Base-by-base conservation (phyloP, 495 filamentous ascomycete species). In the Platismatia glauca region DNA sequence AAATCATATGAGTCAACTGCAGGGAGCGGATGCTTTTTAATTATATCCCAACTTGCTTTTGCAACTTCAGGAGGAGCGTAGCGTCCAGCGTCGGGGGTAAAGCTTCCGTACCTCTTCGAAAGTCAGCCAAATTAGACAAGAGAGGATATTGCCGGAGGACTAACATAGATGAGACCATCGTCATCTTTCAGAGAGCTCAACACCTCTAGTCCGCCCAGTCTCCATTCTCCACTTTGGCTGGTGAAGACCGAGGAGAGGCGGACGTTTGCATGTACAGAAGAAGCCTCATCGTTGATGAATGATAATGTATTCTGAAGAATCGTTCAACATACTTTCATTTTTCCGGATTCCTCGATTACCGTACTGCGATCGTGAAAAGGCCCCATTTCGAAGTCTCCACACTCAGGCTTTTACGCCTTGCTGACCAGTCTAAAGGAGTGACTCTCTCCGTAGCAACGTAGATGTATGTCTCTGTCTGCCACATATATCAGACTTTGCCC, bases 161-260 rank as follows among this genome's bases (percentile, higher is more conserved):
- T 64, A 68, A 93, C 89, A 72, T 96, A 95, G 68, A 97, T 91
- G 46, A 96, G 79, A 11, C 90, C 88, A 58, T 96, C 88, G 60
- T 97, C 92, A 41, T 97, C 94, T 71, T 96, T 96, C 74, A 96
- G 87, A 27, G 89, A 95, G 74, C 93, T 97, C 43, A 97, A 72
- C 13, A 95, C 81, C 66, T 98, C 95, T 61, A 97, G 94, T 12
- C 94, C 94, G 6, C 89, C 91, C 4, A 98, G 76, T 72, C 94
- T 97, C 94, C 94, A 98, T 72, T 97, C 94, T 35, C 94, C 94
- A 74, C 94, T 96, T 71, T 97, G 92, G 72, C 90, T 89, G 18
- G 86, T 89, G 71, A 87, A 97, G 66, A 98, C 81, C 1, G 93
- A 96, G 3, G 89, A 88, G 27, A 87, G 84, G 59, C 89, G 83